phyloP scores from a whole-genome alignment of 208 protist species.

The Trypanosomatidae sp. region DNA sequence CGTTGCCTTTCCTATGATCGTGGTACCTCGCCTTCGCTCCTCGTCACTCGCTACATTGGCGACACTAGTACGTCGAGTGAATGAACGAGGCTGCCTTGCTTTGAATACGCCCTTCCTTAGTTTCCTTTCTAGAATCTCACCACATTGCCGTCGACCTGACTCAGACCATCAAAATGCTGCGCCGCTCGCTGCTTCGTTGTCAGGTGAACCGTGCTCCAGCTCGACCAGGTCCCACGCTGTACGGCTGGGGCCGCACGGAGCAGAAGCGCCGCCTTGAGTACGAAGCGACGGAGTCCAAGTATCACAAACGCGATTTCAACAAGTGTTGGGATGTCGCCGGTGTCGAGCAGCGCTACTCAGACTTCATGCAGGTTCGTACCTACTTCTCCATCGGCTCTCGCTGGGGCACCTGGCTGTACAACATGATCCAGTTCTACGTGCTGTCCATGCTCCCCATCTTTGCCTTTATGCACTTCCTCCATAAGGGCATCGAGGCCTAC shows the following conservation, averaged over 20 bases:
- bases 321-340: conserved; percentile 90
- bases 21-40: not conserved
- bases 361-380: conserved; percentile 90
- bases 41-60: not conserved
- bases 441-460: conserved; percentile 83
- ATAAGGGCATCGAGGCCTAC: conserved; percentile 84
- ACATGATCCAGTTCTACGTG: conserved; percentile 87
- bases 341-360: conserved; percentile 87
- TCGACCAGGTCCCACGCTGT: conserved; percentile 84
- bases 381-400: conserved; percentile 89
- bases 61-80: not conserved
- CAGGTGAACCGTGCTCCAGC: conserved; percentile 85
- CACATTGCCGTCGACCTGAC: not conserved
- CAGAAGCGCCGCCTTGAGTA: conserved; percentile 93
- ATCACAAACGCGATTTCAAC: conserved; percentile 93
- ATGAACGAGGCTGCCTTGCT: not conserved
- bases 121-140: conserved; percentile 6
- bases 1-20: not conserved
- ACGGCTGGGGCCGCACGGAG: conserved; percentile 89
- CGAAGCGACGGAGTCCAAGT: conserved; percentile 87
- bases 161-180: conserved; percentile 54
- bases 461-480: conserved; percentile 75
- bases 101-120: not conserved
- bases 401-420: conserved; percentile 91
- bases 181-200: conserved; percentile 56